A percentile compares a stretch with the other conserved stretches of the same genome.
Evolutionary conservation across 2,329 filamentous ascomycete species (phyloP).

Genomic region (Colletotrichum sp.): DNA sequence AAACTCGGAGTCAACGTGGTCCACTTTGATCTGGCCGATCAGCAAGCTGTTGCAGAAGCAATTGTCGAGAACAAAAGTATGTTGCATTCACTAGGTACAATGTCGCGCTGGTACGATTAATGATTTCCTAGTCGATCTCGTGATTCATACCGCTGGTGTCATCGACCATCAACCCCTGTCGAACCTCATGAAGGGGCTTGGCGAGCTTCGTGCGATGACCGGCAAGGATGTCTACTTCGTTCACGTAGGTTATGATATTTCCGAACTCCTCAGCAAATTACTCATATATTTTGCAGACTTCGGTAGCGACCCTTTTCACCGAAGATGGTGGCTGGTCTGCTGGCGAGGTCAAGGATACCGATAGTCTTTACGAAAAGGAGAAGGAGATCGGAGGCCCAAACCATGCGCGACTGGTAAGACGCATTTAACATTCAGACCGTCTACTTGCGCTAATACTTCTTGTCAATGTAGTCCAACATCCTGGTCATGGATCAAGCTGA

Average conservation of each 20-base stretch:
- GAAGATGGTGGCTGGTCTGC: slow-evolving; percentile 34
- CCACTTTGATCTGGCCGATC: slow-evolving; percentile 34
- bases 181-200: slow-evolving; percentile 37
- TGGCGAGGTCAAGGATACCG: slow-evolving; percentile 33
- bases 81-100: neutral
- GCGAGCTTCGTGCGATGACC: slow-evolving; percentile 28
- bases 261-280: neutral
- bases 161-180: slow-evolving; percentile 27
- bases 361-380: slow-evolving; percentile 31
- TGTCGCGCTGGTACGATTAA: too few species aligned
- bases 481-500: slow-evolving; percentile 31
- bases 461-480: slow-evolving; percentile 28
- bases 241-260: neutral
- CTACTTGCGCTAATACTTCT: neutral
- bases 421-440: neutral
- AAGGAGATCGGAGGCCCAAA: slow-evolving; percentile 29
- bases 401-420: slow-evolving; percentile 30
- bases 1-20: slow-evolving; percentile 34
- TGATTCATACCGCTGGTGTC: slow-evolving; percentile 39
- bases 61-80: slow-evolving; percentile 30
- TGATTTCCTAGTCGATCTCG: slow-evolving; percentile 34
- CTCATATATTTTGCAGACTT: slow-evolving; percentile 26
- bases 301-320: slow-evolving; percentile 28
- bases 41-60: slow-evolving; percentile 23
- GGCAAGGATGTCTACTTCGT: slow-evolving; percentile 34